Percentiles rank a stretch among this genome's conserved stretches.
Conservation (phyloP, 2,329 filamentous ascomycete genomes). For the Penicillium sp. region DNA sequence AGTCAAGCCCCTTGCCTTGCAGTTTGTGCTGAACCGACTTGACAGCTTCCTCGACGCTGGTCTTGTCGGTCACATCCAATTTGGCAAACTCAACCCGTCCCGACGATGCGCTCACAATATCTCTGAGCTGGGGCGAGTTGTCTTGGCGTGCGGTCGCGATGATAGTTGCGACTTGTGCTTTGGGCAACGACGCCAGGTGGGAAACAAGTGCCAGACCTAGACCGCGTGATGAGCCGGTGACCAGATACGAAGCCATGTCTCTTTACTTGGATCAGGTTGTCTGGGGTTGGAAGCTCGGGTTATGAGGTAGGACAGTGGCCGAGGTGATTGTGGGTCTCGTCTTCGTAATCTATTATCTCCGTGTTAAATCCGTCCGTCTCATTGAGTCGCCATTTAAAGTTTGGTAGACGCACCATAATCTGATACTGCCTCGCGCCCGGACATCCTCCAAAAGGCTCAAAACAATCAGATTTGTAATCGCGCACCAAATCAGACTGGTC, state of each 20-base stretch:
- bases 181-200: constrained; percentile 30
- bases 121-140: constrained; percentile 29
- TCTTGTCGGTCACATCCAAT: constrained; percentile 37
- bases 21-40: constrained; percentile 32
- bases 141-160: constrained; percentile 42
- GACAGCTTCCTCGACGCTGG: constrained; percentile 35
- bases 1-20: constrained; percentile 42
- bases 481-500: constrained; percentile 56
- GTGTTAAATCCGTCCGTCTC: not conserved
- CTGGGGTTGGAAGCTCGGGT: not conserved
- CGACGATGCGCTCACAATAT: constrained; percentile 32
- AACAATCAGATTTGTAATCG: constrained; percentile 8
- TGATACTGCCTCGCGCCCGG: not conserved
- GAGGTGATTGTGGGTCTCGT: not conserved
- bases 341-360: not conserved
- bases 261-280: not conserved
- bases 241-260: constrained; percentile 36
- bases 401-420: not conserved
- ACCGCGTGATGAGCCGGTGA: constrained; percentile 38
- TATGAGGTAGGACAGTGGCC: not conserved
- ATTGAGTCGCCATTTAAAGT: too few species aligned
- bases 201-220: constrained; percentile 34
- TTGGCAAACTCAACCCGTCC: constrained; percentile 37
- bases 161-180: constrained; percentile 36
- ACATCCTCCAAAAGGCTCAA: not conserved